phyloP scores from a whole-genome alignment of 345 rosid genomes.

The Pseudoturritis turrita region DNA sequence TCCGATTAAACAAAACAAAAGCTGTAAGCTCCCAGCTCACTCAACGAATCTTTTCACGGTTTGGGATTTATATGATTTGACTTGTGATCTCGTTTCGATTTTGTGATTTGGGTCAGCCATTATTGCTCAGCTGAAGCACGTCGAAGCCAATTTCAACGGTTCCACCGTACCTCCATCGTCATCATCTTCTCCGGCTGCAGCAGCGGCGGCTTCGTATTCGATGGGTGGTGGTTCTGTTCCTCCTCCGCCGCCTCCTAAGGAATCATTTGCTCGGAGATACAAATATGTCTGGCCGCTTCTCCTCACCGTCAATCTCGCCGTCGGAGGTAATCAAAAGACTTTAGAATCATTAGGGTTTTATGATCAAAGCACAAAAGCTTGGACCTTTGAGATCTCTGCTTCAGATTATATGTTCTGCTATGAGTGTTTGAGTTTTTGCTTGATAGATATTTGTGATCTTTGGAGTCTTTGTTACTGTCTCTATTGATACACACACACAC shows the following conservation, averaged over 20 bases:
- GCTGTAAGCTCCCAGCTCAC: constrained; percentile 17
- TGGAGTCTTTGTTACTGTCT: not conserved
- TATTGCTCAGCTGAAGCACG: constrained; percentile 57
- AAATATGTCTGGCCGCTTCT: constrained; percentile 84
- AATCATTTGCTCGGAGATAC: constrained; percentile 76
- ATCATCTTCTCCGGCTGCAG: constrained; percentile 38
- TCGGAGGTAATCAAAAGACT: constrained; percentile 54
- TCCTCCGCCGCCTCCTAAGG: constrained; percentile 65
- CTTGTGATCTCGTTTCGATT: constrained; percentile 17
- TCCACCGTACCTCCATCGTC: constrained; percentile 31
- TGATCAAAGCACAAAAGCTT: not conserved
- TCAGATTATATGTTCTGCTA: not conserved
- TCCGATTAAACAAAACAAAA: not conserved
- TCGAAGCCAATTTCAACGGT: constrained; percentile 38
- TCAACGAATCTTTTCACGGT: constrained; percentile 10
- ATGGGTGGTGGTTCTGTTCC: constrained; percentile 52
- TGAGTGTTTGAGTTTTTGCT: not conserved
- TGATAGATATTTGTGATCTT: not conserved
- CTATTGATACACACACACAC: not conserved
- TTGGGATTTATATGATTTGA: not conserved
- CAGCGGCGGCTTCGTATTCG: constrained; percentile 53
- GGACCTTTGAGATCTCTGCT: not conserved
- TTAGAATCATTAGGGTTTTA: not conserved
- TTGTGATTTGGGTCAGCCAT: constrained; percentile 20
- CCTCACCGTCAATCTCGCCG: constrained; percentile 62